phyloP scores from a whole-genome alignment of 2,329 filamentous ascomycete genomes.

The Reticulascus tulasneorum region DNA sequence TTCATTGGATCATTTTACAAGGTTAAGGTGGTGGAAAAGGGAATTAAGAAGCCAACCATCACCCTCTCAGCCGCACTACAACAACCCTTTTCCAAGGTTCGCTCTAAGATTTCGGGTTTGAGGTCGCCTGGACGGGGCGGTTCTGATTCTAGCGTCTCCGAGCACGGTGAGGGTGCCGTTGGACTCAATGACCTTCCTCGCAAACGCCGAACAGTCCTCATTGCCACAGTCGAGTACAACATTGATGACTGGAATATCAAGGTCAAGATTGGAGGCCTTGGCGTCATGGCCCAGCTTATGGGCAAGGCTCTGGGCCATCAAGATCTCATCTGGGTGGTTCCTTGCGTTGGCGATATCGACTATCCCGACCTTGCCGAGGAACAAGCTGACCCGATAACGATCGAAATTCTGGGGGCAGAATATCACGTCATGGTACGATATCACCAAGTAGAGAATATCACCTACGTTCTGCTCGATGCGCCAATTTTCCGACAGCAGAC shows the following conservation, averaged over 20 bases:
- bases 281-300: conserved; percentile 69
- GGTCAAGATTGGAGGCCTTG: conserved; percentile 67
- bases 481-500: conserved; percentile 63
- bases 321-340: conserved; percentile 63
- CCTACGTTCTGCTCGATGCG: conserved; percentile 63
- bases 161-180: conserved; percentile 18
- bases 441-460: conserved; percentile 61
- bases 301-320: conserved; percentile 61
- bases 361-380: conserved; percentile 60
- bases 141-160: conserved; percentile 15
- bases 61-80: too few relatives aligned
- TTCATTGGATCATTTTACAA: conserved; percentile 53
- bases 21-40: conserved; percentile 50
- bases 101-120: conserved; percentile 11
- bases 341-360: conserved; percentile 59
- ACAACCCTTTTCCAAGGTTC: conserved; percentile 19
- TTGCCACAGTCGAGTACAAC: conserved; percentile 70
- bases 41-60: conserved; percentile 18
- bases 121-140: conserved; percentile 7
- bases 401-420: conserved; percentile 55
- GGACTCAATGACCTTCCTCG: too few relatives aligned
- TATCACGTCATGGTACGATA: conserved; percentile 63
- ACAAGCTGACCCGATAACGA: conserved; percentile 55
- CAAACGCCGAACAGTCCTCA: conserved; percentile 57
- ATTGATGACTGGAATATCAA: conserved; percentile 68